These are phyloP conservation scores for Lachnum nothofagi DNA, from an alignment of 2,329 filamentous ascomycete genomes.

Conservation along the genomic window DNA sequence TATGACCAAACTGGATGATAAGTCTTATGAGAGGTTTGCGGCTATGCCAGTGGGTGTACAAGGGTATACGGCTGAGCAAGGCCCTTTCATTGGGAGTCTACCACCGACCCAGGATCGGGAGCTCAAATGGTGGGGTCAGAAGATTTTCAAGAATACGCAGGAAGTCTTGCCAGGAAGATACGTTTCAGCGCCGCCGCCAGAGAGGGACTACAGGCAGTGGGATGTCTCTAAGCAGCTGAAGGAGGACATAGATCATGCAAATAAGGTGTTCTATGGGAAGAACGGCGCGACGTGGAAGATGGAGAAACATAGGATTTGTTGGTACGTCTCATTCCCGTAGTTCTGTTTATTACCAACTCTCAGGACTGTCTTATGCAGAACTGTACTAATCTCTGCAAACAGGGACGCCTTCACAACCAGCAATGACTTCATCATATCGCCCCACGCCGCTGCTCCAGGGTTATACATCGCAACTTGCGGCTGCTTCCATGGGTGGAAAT, in stretches of 20 bases:
- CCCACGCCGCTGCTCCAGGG: constrained; percentile 48
- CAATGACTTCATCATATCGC: constrained; percentile 57
- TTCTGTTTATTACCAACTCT: not conserved
- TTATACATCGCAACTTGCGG: constrained; percentile 58
- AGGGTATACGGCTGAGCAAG: too few species aligned
- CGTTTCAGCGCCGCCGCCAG: constrained; percentile 46
- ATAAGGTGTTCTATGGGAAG: too few species aligned
- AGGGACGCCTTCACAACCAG: constrained; percentile 59
- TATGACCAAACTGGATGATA: constrained; percentile 41
- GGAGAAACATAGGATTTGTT: constrained; percentile 43
- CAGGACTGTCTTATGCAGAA: too few species aligned
- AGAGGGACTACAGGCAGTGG: constrained; percentile 39
- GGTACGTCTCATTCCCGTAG: constrained; percentile 33
- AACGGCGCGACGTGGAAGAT: too few species aligned
- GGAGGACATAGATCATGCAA: too few species aligned
- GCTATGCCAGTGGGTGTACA: not conserved
- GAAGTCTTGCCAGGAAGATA: constrained; percentile 44
- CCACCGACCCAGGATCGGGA: constrained; percentile 45
- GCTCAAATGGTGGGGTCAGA: constrained; percentile 58
- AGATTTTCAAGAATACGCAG: constrained; percentile 52
- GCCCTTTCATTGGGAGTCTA: too few species aligned
- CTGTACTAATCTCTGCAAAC: not conserved
- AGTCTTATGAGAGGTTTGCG: constrained; percentile 44
- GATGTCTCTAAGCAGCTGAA: constrained; percentile 39
- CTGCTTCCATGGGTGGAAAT: constrained; percentile 62